Base-by-base conservation (phyloP, 2,329 filamentous ascomycete genomes). In the Exophiala lecanii-corni region DNA sequence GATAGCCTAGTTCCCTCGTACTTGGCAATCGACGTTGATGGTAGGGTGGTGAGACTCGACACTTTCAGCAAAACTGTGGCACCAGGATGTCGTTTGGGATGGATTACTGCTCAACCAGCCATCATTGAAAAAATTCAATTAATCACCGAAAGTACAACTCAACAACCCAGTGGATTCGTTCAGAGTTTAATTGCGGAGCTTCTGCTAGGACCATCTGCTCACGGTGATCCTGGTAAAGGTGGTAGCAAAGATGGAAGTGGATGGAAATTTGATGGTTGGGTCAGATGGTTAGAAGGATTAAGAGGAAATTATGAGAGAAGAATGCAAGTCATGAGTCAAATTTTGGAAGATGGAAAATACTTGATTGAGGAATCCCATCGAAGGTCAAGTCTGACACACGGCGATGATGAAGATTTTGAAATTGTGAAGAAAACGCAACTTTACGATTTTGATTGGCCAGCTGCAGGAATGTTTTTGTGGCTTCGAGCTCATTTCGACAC, bases 31-130 rank as follows among this genome's bases (percentile, higher is more conserved):
- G 91, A 96, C 60, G 76, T 78, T 15, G 85, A 95, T 56, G 91
- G 91, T 44, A 83, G 91, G 25, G 89, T 96, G 31, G 75, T 96
- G 45, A 83, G 89, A 35, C 75, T 96, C 2, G 91, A 96, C 63
- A 95, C 89, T 1, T 96, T 96, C 64, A 92, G 86, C 59, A 96
- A 97, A 68, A 94, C 87, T 0, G 77, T 95, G 13, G 89, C 89
- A 0, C 91, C 91, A 0, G 91, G 91, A 2, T 94, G 87, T 59
- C 81, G 91, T 20, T 70, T 96, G 1, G 91, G 91, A 30, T 96
- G 89, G 87, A 81, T 95, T 53, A 94, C 89, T 0, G 82, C 85
- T 0, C 85, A 94, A 58, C 88, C 89, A 1, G 79, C 70, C 1
- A 69, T 96, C 36, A 73, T 89, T 35, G 86, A 94, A 63, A 79